These are phyloP conservation scores for Xylaria intraflava DNA, from an alignment of 495 filamentous ascomycete genomes.

Conservation along the genomic window DNA sequence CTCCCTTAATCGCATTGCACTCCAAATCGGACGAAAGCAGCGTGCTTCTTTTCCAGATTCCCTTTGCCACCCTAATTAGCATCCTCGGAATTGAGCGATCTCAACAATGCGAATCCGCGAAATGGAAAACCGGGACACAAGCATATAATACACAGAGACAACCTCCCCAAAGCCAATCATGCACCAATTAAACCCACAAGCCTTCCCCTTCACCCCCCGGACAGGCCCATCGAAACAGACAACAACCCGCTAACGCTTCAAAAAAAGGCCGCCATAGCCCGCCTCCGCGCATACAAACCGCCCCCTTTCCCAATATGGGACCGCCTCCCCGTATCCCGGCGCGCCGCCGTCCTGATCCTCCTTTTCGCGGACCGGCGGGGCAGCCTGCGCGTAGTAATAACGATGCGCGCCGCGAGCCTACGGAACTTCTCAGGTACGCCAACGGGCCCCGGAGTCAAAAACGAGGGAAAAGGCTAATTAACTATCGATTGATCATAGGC, in stretches of 20 bases:
- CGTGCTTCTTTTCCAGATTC: too few species aligned
- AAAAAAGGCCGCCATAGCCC: conserved; percentile 64
- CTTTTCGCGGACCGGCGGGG: conserved; percentile 75
- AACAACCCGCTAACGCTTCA: conserved; percentile 14
- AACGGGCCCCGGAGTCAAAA: too few species aligned
- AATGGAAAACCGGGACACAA: too few species aligned
- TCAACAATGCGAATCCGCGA: too few species aligned
- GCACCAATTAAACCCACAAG: conserved; percentile 7
- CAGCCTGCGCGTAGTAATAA: conserved; percentile 75
- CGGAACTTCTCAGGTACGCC: conserved; percentile 50
- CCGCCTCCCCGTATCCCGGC: conserved; percentile 57
- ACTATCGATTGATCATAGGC: conserved; percentile 37
- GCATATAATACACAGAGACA: too few species aligned
- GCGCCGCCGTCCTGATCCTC: conserved; percentile 78
- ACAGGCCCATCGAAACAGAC: conserved; percentile 2
- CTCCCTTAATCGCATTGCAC: not conserved
- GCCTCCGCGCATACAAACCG: conserved; percentile 63
- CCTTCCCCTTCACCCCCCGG: not conserved
- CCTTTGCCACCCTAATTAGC: too few species aligned
- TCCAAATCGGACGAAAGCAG: too few species aligned
- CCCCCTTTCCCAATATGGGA: conserved; percentile 51
- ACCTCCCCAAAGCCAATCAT: not conserved
- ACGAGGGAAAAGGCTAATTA: not conserved
- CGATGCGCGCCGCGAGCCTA: conserved; percentile 71
- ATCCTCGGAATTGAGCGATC: too few species aligned